Evolutionary conservation across 75 land plant species (phyloP).

Genomic region (Cryptomeria japonica): DNA sequence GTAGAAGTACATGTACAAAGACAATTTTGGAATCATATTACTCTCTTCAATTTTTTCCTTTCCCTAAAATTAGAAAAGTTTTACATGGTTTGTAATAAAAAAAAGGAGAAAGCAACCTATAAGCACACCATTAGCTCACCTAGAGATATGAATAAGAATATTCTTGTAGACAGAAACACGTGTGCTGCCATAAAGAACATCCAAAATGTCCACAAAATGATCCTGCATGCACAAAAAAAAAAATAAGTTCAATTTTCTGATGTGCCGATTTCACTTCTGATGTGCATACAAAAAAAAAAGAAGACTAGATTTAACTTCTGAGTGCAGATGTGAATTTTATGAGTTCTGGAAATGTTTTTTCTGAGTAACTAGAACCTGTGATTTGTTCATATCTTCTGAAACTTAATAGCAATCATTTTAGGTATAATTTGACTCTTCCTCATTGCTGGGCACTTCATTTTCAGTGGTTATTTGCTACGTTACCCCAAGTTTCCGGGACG

Average conservation of each 20-base stretch:
- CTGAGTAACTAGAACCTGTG: too few species aligned
- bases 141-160: conserved; percentile 54
- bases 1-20: not conserved
- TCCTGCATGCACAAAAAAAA: conserved; percentile 31
- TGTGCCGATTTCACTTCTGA: too few species aligned
- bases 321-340: too few species aligned
- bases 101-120: not conserved
- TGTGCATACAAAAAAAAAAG: too few species aligned
- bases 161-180: conserved; percentile 48
- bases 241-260: not conserved
- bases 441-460: too few species aligned
- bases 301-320: too few species aligned
- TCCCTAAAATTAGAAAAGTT: not conserved
- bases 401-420: too few species aligned
- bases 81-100: not conserved
- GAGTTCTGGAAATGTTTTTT: too few species aligned
- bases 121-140: conserved; percentile 24
- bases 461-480: too few species aligned
- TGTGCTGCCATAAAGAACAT: conserved; percentile 56
- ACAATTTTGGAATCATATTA: not conserved
- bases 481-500: too few species aligned
- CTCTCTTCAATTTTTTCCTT: not conserved
- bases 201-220: conserved; percentile 64
- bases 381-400: too few species aligned
- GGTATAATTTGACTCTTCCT: too few species aligned